Evolutionary conservation across 1,284 basidiomycete species (phyloP).

Genomic region (Moniliella sp.): DNA sequence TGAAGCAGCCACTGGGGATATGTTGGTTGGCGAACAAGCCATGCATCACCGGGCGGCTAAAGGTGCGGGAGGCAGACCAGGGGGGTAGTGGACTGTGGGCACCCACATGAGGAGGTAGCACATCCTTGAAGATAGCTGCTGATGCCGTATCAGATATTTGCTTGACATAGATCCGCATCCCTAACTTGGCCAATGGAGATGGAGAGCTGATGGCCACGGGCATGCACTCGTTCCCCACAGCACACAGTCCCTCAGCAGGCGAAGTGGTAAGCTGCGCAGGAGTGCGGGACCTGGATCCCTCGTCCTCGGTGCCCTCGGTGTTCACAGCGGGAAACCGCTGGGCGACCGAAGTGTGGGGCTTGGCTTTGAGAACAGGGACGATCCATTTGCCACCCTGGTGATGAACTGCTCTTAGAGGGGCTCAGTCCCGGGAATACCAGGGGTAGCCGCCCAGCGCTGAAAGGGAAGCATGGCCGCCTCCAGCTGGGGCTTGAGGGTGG

Average conservation of each 20-base stretch:
- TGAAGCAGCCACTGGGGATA: conserved; percentile 34
- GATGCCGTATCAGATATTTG: conserved; percentile 25
- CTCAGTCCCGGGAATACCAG: no score
- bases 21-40: conserved; percentile 34
- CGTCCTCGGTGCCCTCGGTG: no score
- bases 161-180: conserved; percentile 14
- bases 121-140: conserved; percentile 19
- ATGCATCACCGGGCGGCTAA: conserved; percentile 34
- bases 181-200: conserved; percentile 7
- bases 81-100: conserved; percentile 16
- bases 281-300: no score
- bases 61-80: conserved; percentile 35
- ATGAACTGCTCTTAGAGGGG: no score
- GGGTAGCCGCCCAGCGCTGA: no score
- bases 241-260: conserved; percentile 13
- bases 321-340: no score
- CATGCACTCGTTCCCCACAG: conserved; percentile 18
- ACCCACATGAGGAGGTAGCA: conserved; percentile 9
- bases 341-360: no score
- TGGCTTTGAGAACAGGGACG: no score
- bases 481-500: not conserved
- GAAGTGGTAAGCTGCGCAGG: no score
- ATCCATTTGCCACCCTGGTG: no score
- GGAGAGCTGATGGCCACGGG: conserved; percentile 14
- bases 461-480: no score